Evolutionary conservation across 2,329 filamentous ascomycete genomes (phyloP).

Genomic region (Cordyceps cicadae): DNA sequence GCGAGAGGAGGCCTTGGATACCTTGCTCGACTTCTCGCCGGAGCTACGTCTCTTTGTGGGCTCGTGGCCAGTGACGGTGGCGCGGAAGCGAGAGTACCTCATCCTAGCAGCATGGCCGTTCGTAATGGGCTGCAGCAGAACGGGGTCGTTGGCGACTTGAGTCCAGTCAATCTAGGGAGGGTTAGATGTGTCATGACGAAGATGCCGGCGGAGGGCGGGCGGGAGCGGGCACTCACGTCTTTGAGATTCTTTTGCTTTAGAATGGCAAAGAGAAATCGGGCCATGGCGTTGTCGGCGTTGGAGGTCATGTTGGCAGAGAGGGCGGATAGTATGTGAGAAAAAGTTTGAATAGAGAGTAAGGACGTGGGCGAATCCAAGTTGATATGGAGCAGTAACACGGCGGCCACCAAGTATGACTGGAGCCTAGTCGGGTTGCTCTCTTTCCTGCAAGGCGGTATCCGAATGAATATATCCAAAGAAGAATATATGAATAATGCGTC

Average conservation of each 20-base stretch:
- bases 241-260: slow-evolving; percentile 52
- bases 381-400: not conserved
- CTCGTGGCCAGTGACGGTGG: slow-evolving; percentile 38
- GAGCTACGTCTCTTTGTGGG: slow-evolving; percentile 39
- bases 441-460: not conserved
- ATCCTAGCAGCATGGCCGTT: slow-evolving; percentile 55
- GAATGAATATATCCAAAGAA: not conserved
- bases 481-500: not conserved
- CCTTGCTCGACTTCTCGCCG: slow-evolving; percentile 30
- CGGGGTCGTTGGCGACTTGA: slow-evolving; percentile 45
- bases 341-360: not conserved
- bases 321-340: not conserved
- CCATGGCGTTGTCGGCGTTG: slow-evolving; percentile 49
- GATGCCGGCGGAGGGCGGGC: not conserved
- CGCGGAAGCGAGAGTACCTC: slow-evolving; percentile 47
- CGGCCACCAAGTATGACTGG: not conserved
- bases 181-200: not conserved
- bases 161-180: slow-evolving; percentile 49
- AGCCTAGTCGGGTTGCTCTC: not conserved
- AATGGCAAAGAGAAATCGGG: slow-evolving; percentile 51
- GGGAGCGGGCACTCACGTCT: slow-evolving; percentile 39
- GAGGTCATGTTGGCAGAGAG: slow-evolving; percentile 34
- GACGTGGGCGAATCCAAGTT: slow-evolving; percentile 1
- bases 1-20: slow-evolving; percentile 31
- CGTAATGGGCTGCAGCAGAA: slow-evolving; percentile 45